Evolutionary conservation across 495 filamentous ascomycete species (phyloP).

Genomic region (Margaritispora aquatica): DNA sequence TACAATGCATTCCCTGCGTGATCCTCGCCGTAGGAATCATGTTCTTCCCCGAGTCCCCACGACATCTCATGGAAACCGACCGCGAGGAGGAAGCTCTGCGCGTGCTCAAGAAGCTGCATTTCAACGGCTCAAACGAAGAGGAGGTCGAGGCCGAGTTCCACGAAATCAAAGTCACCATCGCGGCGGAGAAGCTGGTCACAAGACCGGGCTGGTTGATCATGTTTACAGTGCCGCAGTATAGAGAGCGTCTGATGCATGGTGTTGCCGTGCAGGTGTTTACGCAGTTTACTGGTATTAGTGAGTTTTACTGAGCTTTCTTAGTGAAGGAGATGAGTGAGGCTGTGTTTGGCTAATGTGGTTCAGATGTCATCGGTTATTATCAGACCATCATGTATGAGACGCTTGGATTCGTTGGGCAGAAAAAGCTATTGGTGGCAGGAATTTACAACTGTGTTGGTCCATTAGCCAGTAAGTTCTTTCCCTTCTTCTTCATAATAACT

Average conservation of each 20-base stretch:
- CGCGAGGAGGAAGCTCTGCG: conserved; percentile 59
- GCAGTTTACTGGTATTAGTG: conserved; percentile 73
- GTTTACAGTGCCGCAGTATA: conserved; percentile 45
- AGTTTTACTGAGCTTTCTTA: conserved; percentile 28
- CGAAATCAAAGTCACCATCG: conserved; percentile 57
- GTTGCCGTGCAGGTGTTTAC: conserved; percentile 67
- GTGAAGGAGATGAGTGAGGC: too few species aligned
- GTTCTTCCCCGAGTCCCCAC: conserved; percentile 66
- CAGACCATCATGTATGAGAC: conserved; percentile 53
- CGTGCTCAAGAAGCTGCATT: conserved; percentile 60
- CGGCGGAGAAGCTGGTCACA: conserved; percentile 49
- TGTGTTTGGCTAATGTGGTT: not conserved
- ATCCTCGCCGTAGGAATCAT: conserved; percentile 50
- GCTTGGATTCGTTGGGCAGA: conserved; percentile 45
- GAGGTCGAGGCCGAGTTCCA: conserved; percentile 51
- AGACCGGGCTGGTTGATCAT: conserved; percentile 49
- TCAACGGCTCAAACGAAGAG: conserved; percentile 48
- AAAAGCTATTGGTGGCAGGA: conserved; percentile 46
- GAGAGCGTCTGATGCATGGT: conserved; percentile 59
- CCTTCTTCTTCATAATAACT: conserved; percentile 56
- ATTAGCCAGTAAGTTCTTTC: conserved; percentile 32
- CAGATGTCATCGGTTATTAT: conserved; percentile 55
- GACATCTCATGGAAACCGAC: conserved; percentile 64
- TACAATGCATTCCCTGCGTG: conserved; percentile 31
- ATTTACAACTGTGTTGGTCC: conserved; percentile 48